phyloP scores from a whole-genome alignment of 352 stramenopile genomes.

The Pythium utonaiense region DNA sequence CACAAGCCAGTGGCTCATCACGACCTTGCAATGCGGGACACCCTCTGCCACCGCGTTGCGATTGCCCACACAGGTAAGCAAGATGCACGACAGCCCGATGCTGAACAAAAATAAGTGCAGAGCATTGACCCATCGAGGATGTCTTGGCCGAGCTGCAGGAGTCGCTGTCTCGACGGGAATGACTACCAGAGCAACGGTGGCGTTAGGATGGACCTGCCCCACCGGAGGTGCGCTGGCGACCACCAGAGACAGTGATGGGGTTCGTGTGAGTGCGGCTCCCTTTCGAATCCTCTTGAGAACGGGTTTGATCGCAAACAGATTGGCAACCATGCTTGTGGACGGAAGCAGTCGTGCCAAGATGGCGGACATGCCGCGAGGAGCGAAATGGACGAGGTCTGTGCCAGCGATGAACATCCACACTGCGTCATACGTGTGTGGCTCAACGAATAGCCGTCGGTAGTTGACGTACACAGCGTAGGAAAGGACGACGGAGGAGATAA shows the following conservation, averaged over 20 bases:
- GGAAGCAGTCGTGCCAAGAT: constrained; percentile 4
- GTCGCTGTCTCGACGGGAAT: too few relatives aligned
- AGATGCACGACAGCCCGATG: not conserved
- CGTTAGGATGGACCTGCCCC: not conserved
- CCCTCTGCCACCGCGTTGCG: not conserved
- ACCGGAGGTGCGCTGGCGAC: not conserved
- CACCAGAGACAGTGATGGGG: not conserved
- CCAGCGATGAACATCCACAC: constrained; percentile 7
- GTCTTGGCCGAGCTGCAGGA: not conserved
- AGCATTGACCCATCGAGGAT: not conserved
- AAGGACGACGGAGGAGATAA: constrained; percentile 10
- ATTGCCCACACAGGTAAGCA: not conserved
- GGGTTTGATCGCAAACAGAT: constrained; percentile 11
- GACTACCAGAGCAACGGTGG: not conserved
- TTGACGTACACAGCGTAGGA: constrained; percentile 6
- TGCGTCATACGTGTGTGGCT: not conserved
- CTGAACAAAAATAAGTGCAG: not conserved
- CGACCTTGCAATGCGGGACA: constrained; percentile 1
- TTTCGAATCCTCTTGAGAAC: not conserved
- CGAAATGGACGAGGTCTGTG: constrained; percentile 5
- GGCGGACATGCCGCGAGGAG: not conserved
- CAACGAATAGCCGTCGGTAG: constrained; percentile 1
- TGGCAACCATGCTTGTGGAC: constrained; percentile 8
- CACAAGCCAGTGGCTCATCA: constrained; percentile 11
- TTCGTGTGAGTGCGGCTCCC: not conserved